phyloP scores from a whole-genome alignment of 305 asterid genomes.

The Rubia balearica region DNA sequence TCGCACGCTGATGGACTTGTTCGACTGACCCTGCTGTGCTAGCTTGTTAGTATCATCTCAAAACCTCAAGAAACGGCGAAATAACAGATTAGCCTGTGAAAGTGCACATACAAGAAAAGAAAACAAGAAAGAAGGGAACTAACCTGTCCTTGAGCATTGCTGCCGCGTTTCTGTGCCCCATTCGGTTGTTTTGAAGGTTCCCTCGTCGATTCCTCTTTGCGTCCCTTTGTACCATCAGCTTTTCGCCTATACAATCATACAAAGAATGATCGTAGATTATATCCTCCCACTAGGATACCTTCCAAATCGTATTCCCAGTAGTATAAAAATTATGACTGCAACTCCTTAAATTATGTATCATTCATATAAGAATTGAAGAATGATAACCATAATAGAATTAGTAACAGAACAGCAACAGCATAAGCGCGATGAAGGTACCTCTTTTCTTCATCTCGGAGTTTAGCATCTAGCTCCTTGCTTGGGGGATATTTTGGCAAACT shows the following conservation, averaged over 20 bases:
- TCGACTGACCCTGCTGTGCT: constrained; percentile 44
- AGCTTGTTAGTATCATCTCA: constrained; percentile 11
- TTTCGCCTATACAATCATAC: constrained; percentile 32
- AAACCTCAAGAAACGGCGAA: neutral
- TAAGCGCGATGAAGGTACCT: constrained; percentile 28
- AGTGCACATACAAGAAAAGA: neutral
- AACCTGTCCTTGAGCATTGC: constrained; percentile 37
- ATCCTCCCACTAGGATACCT: no score
- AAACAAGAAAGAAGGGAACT: constrained; percentile 17
- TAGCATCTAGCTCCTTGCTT: constrained; percentile 64
- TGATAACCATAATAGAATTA: neutral
- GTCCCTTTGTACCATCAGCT: constrained; percentile 51
- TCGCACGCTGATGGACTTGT: constrained; percentile 42
- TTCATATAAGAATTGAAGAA: no score
- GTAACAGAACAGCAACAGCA: neutral
- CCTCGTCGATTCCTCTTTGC: constrained; percentile 30
- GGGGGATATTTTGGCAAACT: constrained; percentile 65
- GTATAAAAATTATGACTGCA: no score
- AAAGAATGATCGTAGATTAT: neutral
- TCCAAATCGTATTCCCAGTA: no score
- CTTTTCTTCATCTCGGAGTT: constrained; percentile 52
- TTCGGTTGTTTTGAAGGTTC: constrained; percentile 32
- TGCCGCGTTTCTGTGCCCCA: constrained; percentile 24
- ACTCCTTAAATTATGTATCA: no score
- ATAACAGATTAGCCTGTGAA: neutral